Conservation (phyloP, 1,284 basidiomycete genomes). For the Tausonia pullulans region DNA sequence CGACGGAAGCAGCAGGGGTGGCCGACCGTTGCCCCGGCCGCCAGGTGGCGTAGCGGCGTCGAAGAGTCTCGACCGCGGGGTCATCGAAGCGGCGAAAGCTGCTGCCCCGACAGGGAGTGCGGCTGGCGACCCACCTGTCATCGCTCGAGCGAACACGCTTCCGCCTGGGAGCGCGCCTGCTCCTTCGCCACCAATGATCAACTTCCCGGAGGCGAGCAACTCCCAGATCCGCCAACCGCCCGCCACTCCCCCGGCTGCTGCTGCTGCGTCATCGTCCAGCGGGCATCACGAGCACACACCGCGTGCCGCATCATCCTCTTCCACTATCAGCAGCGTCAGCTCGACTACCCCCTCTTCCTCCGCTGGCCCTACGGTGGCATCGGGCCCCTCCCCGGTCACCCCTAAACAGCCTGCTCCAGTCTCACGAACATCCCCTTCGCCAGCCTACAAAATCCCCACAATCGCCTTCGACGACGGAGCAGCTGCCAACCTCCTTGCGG, state of each 20-base stretch:
- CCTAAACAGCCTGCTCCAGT: background rate
- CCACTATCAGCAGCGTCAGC: background rate
- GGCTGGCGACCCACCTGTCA: background rate
- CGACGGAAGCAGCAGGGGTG: background rate
- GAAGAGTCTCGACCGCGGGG: constrained; percentile 12
- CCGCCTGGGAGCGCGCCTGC: background rate
- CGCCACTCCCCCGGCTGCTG: background rate
- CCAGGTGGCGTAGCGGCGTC: constrained; percentile 10
- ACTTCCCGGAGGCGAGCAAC: background rate
- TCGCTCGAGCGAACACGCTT: constrained; percentile 1
- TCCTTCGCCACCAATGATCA: background rate
- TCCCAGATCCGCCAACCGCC: background rate
- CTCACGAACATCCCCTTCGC: background rate
- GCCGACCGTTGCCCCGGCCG: constrained; percentile 3
- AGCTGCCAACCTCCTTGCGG: background rate
- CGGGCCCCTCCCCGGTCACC: no score
- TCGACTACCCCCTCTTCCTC: background rate
- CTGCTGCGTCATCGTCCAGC: background rate
- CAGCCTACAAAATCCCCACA: background rate
- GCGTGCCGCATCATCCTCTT: no score
- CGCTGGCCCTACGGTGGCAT: background rate
- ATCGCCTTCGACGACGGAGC: background rate
- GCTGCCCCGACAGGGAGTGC: background rate
- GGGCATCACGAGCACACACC: no score
- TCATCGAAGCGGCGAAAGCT: background rate